phyloP scores from a whole-genome alignment of 163 green algal species.

The Chlamydomonas reinhardtii region DNA sequence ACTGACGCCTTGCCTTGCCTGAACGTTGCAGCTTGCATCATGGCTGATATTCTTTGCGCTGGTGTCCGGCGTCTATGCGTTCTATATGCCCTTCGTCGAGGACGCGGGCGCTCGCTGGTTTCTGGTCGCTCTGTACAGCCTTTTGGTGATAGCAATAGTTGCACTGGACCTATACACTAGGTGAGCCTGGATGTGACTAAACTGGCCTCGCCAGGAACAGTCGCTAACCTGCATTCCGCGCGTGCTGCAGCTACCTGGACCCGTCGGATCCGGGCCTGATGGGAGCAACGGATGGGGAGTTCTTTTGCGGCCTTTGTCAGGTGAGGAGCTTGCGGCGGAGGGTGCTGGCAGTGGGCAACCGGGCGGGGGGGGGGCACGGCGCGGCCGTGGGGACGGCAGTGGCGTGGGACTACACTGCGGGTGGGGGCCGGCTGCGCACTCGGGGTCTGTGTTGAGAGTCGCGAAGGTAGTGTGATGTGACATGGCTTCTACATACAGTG shows the following conservation, averaged over 20 bases:
- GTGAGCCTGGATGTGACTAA: neutral
- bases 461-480: too few relatives aligned
- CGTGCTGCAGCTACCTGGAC: conserved; percentile 29
- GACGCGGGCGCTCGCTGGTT: conserved; percentile 17
- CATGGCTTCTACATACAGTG: too few relatives aligned
- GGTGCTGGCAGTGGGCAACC: neutral
- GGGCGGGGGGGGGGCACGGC: neutral
- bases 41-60: conserved; percentile 44
- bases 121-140: conserved; percentile 35
- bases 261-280: conserved; percentile 42
- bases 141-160: conserved; percentile 36
- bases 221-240: too few relatives aligned
- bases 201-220: too few relatives aligned
- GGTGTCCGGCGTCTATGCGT: conserved; percentile 8
- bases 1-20: neutral
- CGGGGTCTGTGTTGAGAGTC: too few relatives aligned
- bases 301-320: conserved; percentile 54
- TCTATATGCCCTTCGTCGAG: conserved; percentile 52
- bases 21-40: conserved; percentile 16
- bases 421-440: too few relatives aligned
- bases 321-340: neutral
- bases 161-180: conserved; percentile 35
- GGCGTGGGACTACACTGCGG: too few relatives aligned
- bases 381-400: too few relatives aligned
- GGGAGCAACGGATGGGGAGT: conserved; percentile 36